Evolutionary conservation across 139 green algal species (phyloP).

Genomic region (Chloropicon primus): DNA sequence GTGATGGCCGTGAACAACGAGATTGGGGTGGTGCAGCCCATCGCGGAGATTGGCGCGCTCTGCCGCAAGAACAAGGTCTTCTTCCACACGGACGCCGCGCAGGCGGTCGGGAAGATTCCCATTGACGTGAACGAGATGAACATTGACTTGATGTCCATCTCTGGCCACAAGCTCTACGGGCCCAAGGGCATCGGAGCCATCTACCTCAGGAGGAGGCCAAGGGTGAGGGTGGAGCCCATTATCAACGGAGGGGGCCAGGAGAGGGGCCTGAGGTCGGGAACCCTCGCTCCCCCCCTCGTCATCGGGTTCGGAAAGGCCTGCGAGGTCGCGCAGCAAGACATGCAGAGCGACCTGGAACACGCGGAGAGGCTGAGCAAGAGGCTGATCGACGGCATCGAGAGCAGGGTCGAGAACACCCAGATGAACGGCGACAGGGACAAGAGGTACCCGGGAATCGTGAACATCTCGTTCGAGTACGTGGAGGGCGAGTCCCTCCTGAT

Average conservation of each 20-base stretch:
- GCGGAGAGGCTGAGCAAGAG: constrained; percentile 25
- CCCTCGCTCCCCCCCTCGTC: constrained; percentile 71
- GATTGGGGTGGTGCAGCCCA: constrained; percentile 85
- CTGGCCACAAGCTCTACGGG: constrained; percentile 95
- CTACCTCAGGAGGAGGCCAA: constrained; percentile 82
- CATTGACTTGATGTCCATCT: constrained; percentile 82
- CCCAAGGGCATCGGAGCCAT: constrained; percentile 95
- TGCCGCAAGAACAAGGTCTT: constrained; percentile 68
- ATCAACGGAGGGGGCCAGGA: constrained; percentile 95
- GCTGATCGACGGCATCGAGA: constrained; percentile 66
- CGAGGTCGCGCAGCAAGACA: constrained; percentile 54
- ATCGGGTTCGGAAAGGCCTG: constrained; percentile 83
- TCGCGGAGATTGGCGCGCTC: constrained; percentile 77
- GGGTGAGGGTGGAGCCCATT: constrained; percentile 82
- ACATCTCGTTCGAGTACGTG: constrained; percentile 94
- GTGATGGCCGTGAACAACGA: constrained; percentile 99
- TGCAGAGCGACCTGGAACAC: constrained; percentile 47
- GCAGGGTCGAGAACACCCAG: constrained; percentile 48
- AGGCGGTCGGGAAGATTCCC: constrained; percentile 85
- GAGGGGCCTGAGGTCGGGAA: constrained; percentile 71
- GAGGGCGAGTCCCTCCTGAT: constrained; percentile 95
- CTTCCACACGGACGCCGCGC: constrained; percentile 90
- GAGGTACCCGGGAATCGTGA: constrained; percentile 83
- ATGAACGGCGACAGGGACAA: constrained; percentile 65
- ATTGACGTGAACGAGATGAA: constrained; percentile 75